phyloP scores from a whole-genome alignment of 495 filamentous ascomycete genomes.

The Stereocaulon alpinum region DNA sequence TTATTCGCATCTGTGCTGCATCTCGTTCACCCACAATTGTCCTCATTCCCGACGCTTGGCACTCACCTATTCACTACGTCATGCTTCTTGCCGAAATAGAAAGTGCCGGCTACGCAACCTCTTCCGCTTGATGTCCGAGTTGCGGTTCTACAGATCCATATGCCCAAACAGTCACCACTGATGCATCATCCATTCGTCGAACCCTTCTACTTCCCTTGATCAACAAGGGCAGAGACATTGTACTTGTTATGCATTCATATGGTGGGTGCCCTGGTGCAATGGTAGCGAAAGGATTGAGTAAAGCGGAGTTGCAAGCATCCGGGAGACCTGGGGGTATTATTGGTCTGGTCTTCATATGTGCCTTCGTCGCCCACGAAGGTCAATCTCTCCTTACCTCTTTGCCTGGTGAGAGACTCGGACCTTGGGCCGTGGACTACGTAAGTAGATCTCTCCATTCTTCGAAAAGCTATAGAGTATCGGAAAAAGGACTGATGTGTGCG shows the following conservation, averaged over 20 bases:
- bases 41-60: conserved; percentile 42
- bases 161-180: conserved; percentile 3
- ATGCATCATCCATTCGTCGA: conserved; percentile 7
- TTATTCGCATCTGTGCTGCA: no score
- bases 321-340: conserved; percentile 25
- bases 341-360: conserved; percentile 26
- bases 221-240: conserved; percentile 23
- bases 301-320: conserved; percentile 17
- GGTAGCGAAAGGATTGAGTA: conserved; percentile 20
- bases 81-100: conserved; percentile 29
- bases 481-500: background rate
- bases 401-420: background rate
- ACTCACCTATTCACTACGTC: conserved; percentile 28
- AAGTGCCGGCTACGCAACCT: conserved; percentile 29
- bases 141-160: conserved; percentile 11
- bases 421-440: conserved; percentile 8
- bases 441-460: background rate
- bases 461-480: background rate
- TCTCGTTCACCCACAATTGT: conserved; percentile 22
- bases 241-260: conserved; percentile 30
- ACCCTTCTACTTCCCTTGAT: conserved; percentile 8
- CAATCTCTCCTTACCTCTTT: background rate
- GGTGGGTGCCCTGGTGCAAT: conserved; percentile 26
- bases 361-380: conserved; percentile 25
- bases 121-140: conserved; percentile 32